Conservation (phyloP, 352 stramenopile species). For the Phytophthora citrophthora region DNA sequence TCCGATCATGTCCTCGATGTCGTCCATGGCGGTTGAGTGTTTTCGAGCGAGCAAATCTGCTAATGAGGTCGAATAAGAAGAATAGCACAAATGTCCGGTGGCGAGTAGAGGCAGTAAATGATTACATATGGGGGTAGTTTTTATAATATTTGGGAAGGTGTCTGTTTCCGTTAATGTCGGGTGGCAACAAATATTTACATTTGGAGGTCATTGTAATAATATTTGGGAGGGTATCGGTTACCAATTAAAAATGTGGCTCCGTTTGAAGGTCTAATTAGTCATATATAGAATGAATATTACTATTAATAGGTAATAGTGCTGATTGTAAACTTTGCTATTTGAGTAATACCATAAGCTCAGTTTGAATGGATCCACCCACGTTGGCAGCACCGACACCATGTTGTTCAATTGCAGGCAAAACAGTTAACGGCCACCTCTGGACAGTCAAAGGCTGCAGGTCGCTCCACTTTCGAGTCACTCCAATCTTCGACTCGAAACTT, state of each 20-base stretch:
- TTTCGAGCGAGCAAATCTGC: constrained; percentile 11
- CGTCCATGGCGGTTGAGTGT: constrained; percentile 48
- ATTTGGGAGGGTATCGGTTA: background rate
- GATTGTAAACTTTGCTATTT: too few relatives aligned
- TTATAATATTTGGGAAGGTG: too few relatives aligned
- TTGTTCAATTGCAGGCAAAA: background rate
- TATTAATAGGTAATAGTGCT: background rate
- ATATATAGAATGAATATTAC: background rate
- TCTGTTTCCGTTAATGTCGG: background rate
- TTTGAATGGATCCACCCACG: background rate
- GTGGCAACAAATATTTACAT: constrained; percentile 6
- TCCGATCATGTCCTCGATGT: constrained; percentile 86
- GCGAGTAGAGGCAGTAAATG: background rate
- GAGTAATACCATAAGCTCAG: too few relatives aligned
- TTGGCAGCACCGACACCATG: background rate
- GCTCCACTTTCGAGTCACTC: too few relatives aligned
- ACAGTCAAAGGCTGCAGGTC: background rate
- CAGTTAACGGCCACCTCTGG: background rate
- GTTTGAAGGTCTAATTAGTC: background rate
- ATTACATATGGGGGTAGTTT: too few relatives aligned
- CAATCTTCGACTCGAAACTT: too few relatives aligned
- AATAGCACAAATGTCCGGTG: constrained; percentile 10
- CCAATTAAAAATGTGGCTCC: too few relatives aligned
- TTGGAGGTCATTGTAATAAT: too few relatives aligned
- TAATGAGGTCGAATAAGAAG: constrained; percentile 22